These are phyloP conservation scores for Syzygium oleosum DNA, from an alignment of 345 rosid genomes.

Conservation along the genomic window DNA sequence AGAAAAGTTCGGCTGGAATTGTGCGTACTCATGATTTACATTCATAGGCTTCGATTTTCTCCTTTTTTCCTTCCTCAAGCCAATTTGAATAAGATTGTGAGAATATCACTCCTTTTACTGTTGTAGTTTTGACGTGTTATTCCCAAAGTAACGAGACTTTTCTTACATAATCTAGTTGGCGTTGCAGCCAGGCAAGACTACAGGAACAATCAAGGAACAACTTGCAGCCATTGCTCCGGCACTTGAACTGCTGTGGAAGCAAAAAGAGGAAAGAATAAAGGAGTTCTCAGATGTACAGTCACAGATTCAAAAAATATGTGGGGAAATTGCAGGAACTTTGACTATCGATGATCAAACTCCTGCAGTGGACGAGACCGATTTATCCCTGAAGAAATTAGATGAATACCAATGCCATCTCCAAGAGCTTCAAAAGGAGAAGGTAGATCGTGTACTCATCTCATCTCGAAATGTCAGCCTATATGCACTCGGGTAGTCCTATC, in stretches of 20 bases:
- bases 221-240: conserved; percentile 87
- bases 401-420: conserved; percentile 73
- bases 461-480: background rate
- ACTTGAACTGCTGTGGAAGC: conserved; percentile 86
- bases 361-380: conserved; percentile 76
- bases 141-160: background rate
- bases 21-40: conserved; percentile 32
- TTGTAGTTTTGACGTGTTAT: background rate
- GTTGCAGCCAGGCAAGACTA: conserved; percentile 65
- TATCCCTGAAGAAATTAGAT: conserved; percentile 71
- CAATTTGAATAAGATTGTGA: background rate
- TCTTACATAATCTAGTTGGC: background rate
- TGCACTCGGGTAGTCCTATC: background rate
- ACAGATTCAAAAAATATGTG: conserved; percentile 85
- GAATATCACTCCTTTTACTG: background rate
- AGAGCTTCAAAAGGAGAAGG: conserved; percentile 96
- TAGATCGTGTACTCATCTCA: background rate
- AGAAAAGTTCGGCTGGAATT: conserved; percentile 47
- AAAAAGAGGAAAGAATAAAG: conserved; percentile 75
- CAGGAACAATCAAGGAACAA: conserved; percentile 92
- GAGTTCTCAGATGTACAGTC: conserved; percentile 76
- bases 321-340: conserved; percentile 68
- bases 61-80: background rate
- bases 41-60: background rate
- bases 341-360: conserved; percentile 35